Evolutionary conservation across 2,329 filamentous ascomycete genomes (phyloP).

Genomic region (Penicillium thymicola): DNA sequence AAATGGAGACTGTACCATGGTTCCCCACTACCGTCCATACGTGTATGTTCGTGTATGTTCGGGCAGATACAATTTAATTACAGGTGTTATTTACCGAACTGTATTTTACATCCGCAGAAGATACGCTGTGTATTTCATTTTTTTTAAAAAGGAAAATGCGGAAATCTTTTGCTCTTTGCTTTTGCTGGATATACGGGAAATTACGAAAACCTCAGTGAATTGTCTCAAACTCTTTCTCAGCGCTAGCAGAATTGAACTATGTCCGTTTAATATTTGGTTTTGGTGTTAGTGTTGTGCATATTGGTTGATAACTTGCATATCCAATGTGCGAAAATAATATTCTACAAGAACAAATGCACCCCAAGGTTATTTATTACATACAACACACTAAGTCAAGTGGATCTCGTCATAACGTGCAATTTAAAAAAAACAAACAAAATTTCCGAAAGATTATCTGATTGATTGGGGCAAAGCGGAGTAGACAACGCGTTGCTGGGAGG

Average conservation of each 20-base stretch:
- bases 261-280: background rate
- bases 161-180: too few relatives aligned
- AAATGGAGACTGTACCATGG: background rate
- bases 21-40: background rate
- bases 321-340: background rate
- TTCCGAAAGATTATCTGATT: slow-evolving; percentile 2
- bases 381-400: background rate
- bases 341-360: background rate
- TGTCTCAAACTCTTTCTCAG: background rate
- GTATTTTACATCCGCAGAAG: background rate
- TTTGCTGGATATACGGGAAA: background rate
- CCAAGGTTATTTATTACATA: background rate
- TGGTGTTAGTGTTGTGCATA: background rate
- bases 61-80: background rate
- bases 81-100: accelerated
- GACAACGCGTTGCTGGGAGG: background rate
- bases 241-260: too few relatives aligned
- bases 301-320: background rate
- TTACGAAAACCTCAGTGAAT: too few relatives aligned
- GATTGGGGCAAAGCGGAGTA: background rate
- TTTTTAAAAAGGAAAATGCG: too few relatives aligned
- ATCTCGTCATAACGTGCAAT: background rate
- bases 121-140: background rate
- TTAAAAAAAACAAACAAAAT: background rate
- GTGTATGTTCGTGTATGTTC: background rate